Conservation (phyloP, 202 grass and related monocot species). For the Dendrocalamus latiflorus region DNA sequence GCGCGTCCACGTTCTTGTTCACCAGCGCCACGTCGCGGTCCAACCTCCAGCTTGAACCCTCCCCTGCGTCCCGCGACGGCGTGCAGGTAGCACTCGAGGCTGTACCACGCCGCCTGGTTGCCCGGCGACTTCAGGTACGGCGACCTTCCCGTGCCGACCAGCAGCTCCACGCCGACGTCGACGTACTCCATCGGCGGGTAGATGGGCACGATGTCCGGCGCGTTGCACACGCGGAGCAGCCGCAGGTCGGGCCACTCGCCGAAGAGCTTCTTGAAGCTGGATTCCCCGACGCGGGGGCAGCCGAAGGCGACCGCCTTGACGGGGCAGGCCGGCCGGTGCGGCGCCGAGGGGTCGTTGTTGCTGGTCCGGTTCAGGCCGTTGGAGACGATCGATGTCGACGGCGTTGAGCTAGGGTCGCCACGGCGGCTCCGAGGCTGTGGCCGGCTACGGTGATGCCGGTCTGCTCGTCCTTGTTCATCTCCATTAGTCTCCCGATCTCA, state of each 20-base stretch:
- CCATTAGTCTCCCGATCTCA: slow-evolving; percentile 40
- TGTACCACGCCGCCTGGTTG: slow-evolving; percentile 30
- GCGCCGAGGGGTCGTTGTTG: not conserved
- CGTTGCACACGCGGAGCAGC: slow-evolving; percentile 39
- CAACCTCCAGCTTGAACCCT: slow-evolving; percentile 41
- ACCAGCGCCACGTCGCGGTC: slow-evolving; percentile 54
- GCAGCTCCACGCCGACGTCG: slow-evolving; percentile 35
- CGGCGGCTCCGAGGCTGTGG: slow-evolving; percentile 46
- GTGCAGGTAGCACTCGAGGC: slow-evolving; percentile 57
- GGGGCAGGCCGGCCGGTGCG: not conserved
- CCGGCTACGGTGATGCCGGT: slow-evolving; percentile 52
- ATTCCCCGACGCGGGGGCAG: slow-evolving; percentile 50
- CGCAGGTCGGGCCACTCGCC: slow-evolving; percentile 17
- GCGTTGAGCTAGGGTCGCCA: slow-evolving; percentile 56
- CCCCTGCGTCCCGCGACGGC: slow-evolving; percentile 42
- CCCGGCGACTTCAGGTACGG: slow-evolving; percentile 35
- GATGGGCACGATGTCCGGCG: slow-evolving; percentile 30
- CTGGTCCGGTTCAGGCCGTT: slow-evolving; percentile 14
- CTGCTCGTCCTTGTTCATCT: slow-evolving; percentile 41
- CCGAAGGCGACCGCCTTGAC: slow-evolving; percentile 45
- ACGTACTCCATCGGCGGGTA: slow-evolving; percentile 47
- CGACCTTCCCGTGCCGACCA: slow-evolving; percentile 26
- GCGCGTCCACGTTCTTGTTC: slow-evolving; percentile 46
- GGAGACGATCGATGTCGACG: slow-evolving; percentile 37
- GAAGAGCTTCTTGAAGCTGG: slow-evolving; percentile 35